Percentiles rank a stretch among this genome's conserved stretches.
Evolutionary conservation across 2,329 filamentous ascomycete genomes (phyloP).

Genomic region (Orbilia ellipsospora): DNA sequence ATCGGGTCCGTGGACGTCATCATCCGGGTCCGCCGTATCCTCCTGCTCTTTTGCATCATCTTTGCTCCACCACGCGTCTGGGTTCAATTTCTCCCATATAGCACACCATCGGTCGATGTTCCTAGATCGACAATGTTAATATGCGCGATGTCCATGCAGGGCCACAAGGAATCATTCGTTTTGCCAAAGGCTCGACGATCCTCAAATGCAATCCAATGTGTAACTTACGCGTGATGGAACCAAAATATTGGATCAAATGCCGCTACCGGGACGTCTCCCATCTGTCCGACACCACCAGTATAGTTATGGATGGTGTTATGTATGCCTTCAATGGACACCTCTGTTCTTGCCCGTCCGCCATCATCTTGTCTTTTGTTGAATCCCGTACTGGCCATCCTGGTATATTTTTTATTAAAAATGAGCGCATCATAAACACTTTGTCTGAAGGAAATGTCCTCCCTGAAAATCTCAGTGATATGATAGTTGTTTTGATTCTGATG

Average conservation of each 20-base stretch:
- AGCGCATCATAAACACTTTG: slow-evolving; percentile 4
- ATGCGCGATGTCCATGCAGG: background rate
- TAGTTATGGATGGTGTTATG: slow-evolving; percentile 11
- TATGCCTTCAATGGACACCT: background rate
- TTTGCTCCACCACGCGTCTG: background rate
- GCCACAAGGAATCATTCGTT: background rate
- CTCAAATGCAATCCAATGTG: background rate
- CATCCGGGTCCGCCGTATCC: background rate
- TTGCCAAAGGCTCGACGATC: background rate
- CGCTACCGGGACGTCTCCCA: slow-evolving; percentile 26
- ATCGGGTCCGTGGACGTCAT: background rate
- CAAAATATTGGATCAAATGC: slow-evolving; percentile 49
- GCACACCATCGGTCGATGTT: slow-evolving; percentile 39
- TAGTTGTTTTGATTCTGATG: slow-evolving; percentile 13
- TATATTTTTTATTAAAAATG: background rate
- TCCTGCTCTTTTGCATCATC: background rate
- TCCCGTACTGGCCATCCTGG: background rate
- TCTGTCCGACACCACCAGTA: slow-evolving; percentile 22
- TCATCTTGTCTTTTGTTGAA: background rate
- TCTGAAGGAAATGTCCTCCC: slow-evolving; percentile 14
- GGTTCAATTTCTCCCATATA: slow-evolving; percentile 31
- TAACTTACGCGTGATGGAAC: slow-evolving; percentile 37
- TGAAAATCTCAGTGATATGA: slow-evolving; percentile 18
- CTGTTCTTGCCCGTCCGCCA: too few species aligned
- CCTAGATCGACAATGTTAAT: background rate